phyloP scores from a whole-genome alignment of 306 rosid genomes.

The Glycine tomentella region DNA sequence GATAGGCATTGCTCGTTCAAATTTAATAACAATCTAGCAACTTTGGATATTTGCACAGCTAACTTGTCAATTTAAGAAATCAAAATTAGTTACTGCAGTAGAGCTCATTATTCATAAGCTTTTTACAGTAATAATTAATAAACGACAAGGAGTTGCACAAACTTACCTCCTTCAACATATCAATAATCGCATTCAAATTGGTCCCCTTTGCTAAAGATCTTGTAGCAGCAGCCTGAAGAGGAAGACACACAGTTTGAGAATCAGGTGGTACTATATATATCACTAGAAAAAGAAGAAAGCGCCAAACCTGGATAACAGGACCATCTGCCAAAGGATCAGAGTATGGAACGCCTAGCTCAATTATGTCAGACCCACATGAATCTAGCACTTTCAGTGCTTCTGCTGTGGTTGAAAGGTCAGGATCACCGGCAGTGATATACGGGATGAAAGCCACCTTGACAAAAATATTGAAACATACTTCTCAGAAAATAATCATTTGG shows the following conservation, averaged over 20 bases:
- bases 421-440: constrained; percentile 94
- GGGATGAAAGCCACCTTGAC: constrained; percentile 88
- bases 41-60: constrained; percentile 13
- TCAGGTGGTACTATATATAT: constrained; percentile 20
- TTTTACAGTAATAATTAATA: constrained; percentile 12
- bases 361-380: constrained; percentile 87
- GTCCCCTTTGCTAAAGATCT: constrained; percentile 88
- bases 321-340: constrained; percentile 99
- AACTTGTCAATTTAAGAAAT: constrained; percentile 16
- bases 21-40: constrained; percentile 26
- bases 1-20: constrained; percentile 34
- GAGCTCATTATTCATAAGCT: background rate
- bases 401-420: constrained; percentile 89
- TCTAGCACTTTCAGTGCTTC: constrained; percentile 92
- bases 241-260: constrained; percentile 45
- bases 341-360: constrained; percentile 91
- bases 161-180: constrained; percentile 93
- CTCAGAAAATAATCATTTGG: constrained; percentile 41
- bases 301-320: constrained; percentile 92
- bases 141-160: constrained; percentile 36
- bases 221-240: constrained; percentile 89
- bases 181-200: constrained; percentile 66
- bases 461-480: constrained; percentile 30
- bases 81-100: background rate
- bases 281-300: constrained; percentile 14